A percentile compares a stretch with the other conserved stretches of the same genome.
phyloP scores from a whole-genome alignment of 352 stramenopile genomes.

The Globisporangium paroecandrum region DNA sequence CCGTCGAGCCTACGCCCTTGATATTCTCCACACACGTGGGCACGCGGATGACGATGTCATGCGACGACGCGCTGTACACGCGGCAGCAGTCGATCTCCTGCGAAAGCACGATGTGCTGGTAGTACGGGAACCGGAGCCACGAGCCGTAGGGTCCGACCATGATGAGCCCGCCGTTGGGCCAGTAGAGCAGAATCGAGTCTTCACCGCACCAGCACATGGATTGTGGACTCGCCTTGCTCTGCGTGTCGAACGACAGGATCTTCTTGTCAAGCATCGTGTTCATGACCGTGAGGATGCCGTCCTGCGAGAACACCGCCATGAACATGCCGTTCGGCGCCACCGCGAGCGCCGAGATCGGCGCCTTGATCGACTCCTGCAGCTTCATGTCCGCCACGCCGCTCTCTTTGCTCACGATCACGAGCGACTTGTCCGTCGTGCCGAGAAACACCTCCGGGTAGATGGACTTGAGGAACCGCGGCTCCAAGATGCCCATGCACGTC shows the following conservation, averaged over 20 bases:
- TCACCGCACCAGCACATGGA: constrained; percentile 89
- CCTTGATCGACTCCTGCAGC: constrained; percentile 75
- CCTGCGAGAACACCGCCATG: constrained; percentile 93
- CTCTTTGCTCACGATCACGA: constrained; percentile 82
- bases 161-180: constrained; percentile 72
- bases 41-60: constrained; percentile 87
- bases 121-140: constrained; percentile 83
- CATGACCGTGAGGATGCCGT: constrained; percentile 92
- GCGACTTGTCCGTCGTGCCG: constrained; percentile 87
- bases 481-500: constrained; percentile 91
- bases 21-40: constrained; percentile 84
- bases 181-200: constrained; percentile 89
- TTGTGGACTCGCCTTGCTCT: constrained; percentile 71
- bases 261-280: constrained; percentile 96
- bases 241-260: constrained; percentile 85
- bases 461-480: constrained; percentile 88
- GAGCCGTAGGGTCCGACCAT: constrained; percentile 87
- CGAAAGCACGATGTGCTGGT: constrained; percentile 65
- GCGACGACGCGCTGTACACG: constrained; percentile 61
- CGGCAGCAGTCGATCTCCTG: constrained; percentile 73
- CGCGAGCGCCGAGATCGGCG: constrained; percentile 90
- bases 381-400: constrained; percentile 72
- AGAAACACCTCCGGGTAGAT: constrained; percentile 93
- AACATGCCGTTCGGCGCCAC: constrained; percentile 95
- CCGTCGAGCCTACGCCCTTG: constrained; percentile 82